Percentiles rank a stretch among this genome's conserved stretches.
Conservation (phyloP, 768 basidiomycete genomes). For the Amanita molliuscula region DNA sequence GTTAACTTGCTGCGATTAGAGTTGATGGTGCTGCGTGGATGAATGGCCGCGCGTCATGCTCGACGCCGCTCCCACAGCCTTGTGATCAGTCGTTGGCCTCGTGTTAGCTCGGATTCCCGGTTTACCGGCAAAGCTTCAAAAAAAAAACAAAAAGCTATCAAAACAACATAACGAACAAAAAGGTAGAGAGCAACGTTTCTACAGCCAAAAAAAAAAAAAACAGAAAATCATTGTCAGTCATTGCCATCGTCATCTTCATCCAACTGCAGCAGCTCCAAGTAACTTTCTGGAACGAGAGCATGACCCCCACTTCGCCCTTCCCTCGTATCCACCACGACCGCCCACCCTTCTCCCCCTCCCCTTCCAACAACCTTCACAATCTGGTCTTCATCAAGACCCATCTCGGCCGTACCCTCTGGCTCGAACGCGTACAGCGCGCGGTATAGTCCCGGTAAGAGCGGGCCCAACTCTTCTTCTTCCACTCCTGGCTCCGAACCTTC, state of each 20-base stretch:
- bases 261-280: slow-evolving; percentile 49
- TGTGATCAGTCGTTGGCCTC: too few species aligned
- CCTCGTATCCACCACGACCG: slow-evolving; percentile 39
- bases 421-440: slow-evolving; percentile 71
- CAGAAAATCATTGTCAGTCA: too few species aligned
- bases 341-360: slow-evolving; percentile 77
- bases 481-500: slow-evolving; percentile 16
- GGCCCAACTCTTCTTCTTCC: slow-evolving; percentile 14
- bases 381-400: slow-evolving; percentile 71
- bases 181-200: too few species aligned
- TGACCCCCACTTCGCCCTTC: slow-evolving; percentile 23
- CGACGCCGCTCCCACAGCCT: too few species aligned
- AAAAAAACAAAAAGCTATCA: too few species aligned
- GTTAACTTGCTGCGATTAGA: too few species aligned
- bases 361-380: slow-evolving; percentile 61
- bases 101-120: too few species aligned
- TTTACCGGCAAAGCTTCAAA: too few species aligned
- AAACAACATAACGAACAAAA: too few species aligned
- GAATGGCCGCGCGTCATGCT: too few species aligned
- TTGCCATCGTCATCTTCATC: slow-evolving; percentile 17
- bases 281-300: slow-evolving; percentile 74
- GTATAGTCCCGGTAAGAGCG: slow-evolving; percentile 61
- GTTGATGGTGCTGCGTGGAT: too few species aligned
- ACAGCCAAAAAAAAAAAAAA: too few species aligned
- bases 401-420: slow-evolving; percentile 76